Conservation (phyloP, 345 rosid species). For the Citropsis articulata region DNA sequence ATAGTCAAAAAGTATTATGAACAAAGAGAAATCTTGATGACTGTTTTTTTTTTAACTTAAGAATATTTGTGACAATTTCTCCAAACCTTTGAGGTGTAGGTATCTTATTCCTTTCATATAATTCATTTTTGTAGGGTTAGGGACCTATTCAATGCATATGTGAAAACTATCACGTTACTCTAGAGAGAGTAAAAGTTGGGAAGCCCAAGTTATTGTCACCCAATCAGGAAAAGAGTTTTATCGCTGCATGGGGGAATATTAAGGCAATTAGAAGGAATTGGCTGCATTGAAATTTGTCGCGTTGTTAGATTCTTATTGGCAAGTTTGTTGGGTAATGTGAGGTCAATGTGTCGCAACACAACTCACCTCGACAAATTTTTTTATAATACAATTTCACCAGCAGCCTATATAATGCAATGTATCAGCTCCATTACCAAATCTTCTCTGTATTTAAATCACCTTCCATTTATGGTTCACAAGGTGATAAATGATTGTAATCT, state of each 20-base stretch:
- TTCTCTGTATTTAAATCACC: background rate
- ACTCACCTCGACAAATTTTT: background rate
- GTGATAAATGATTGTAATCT: background rate
- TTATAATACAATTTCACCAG: background rate
- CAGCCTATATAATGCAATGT: background rate
- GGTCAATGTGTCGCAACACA: background rate
- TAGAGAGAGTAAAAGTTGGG: too few species aligned
- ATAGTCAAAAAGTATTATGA: too few species aligned
- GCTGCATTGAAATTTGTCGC: background rate
- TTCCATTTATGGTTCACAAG: background rate
- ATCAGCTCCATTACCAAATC: background rate
- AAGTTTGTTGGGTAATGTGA: background rate
- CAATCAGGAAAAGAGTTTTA: background rate
- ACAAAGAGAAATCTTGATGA: too few species aligned
- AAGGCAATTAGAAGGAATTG: background rate
- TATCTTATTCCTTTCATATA: too few species aligned
- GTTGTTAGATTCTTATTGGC: background rate
- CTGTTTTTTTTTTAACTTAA: too few species aligned
- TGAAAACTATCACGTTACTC: too few species aligned
- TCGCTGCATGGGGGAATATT: background rate
- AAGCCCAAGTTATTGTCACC: too few species aligned
- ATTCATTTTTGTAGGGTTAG: too few species aligned
- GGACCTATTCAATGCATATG: too few species aligned
- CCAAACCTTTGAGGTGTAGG: too few species aligned
- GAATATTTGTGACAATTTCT: too few species aligned